Evolutionary conservation across 1,139 yeast genomes (phyloP).

Genomic region (Diutina ranongensis): DNA sequence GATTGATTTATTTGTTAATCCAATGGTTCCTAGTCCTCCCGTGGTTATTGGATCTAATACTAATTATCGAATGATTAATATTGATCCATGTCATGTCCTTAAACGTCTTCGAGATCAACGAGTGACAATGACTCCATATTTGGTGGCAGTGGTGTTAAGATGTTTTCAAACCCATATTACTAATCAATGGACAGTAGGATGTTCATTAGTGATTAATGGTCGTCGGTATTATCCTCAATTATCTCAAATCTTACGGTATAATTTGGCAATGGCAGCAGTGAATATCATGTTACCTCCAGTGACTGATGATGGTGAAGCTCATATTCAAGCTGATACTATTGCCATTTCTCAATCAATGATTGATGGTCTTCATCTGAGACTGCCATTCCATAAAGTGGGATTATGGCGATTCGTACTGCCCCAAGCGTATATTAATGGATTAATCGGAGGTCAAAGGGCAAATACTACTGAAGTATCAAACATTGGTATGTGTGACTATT

Average conservation of each 20-base stretch:
- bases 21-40: neutral
- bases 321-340: too few species aligned
- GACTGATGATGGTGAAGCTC: too few species aligned
- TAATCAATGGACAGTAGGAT: neutral
- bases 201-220: constrained; percentile 4
- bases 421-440: neutral
- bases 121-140: neutral
- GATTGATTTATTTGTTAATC: neutral
- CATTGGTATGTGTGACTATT: neutral
- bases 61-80: neutral
- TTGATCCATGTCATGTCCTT: neutral
- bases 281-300: neutral
- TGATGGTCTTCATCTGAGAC: neutral
- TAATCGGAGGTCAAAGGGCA: neutral
- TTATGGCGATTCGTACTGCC: neutral
- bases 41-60: neutral
- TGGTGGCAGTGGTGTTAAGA: neutral
- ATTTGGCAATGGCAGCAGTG: constrained; percentile 1
- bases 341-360: too few species aligned
- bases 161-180: neutral
- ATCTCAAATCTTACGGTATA: neutral
- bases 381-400: neutral
- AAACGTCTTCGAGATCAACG: neutral
- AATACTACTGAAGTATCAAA: neutral
- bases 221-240: constrained; percentile 2